Conservation (phyloP, 1,139 yeast genomes). For the Geotrichum macrosporum region DNA sequence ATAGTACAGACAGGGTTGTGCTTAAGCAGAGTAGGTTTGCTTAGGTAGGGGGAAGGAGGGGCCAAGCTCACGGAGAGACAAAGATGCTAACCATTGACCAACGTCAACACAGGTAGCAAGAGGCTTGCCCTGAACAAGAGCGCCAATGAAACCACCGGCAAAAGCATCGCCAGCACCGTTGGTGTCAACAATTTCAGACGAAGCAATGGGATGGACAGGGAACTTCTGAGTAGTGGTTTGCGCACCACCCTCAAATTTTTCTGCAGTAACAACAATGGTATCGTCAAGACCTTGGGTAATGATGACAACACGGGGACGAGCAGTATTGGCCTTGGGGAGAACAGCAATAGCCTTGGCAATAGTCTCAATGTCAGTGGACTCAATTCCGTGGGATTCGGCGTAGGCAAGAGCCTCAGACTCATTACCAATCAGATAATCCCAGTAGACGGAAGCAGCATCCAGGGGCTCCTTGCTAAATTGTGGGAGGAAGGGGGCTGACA, state of each 20-base stretch:
- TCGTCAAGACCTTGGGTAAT: constrained; percentile 90
- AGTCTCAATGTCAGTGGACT: constrained; percentile 59
- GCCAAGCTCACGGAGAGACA: constrained; percentile 89
- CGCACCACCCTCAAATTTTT: constrained; percentile 39
- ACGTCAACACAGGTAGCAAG: constrained; percentile 61
- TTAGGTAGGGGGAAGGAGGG: constrained; percentile 85
- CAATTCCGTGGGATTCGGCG: constrained; percentile 72
- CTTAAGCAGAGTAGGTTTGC: constrained; percentile 45
- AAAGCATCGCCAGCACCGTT: constrained; percentile 99
- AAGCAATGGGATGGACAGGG: constrained; percentile 68
- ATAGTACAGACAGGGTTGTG: not conserved
- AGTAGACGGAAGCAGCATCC: constrained; percentile 75
- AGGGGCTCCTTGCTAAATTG: constrained; percentile 92
- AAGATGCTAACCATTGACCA: constrained; percentile 96
- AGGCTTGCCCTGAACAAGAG: constrained; percentile 69
- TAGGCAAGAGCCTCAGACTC: constrained; percentile 96
- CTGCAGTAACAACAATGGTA: constrained; percentile 62
- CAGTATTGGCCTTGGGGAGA: constrained; percentile 68
- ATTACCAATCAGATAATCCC: constrained; percentile 89
- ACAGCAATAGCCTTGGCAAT: constrained; percentile 80
- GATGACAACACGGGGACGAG: constrained; percentile 74
- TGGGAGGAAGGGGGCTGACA: constrained; percentile 95
- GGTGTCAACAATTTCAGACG: constrained; percentile 73
- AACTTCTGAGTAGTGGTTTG: constrained; percentile 49
- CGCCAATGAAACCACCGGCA: constrained; percentile 96